These are phyloP conservation scores for Urochloa ruziziensis DNA, from an alignment of 176 grass and related monocot genomes.

Conservation along the genomic window DNA sequence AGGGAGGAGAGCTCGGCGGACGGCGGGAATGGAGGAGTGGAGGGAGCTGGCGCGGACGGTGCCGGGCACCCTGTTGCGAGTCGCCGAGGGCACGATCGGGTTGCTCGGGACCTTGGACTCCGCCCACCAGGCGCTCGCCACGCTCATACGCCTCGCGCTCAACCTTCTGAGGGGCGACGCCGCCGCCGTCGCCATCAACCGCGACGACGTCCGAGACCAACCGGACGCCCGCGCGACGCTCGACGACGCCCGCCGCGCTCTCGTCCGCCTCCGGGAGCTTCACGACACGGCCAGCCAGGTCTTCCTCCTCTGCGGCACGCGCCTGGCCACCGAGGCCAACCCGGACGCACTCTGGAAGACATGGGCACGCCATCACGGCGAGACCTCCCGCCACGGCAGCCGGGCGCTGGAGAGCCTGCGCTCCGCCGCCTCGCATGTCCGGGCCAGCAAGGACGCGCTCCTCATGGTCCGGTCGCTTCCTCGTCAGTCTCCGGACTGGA, in stretches of 20 bases:
- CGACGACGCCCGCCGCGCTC: background rate
- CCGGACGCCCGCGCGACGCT: background rate
- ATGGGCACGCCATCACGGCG: background rate
- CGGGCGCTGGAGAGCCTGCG: background rate
- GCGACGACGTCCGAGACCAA: background rate
- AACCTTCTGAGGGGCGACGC: background rate
- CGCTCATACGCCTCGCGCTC: background rate
- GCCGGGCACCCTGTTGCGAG: too few species aligned
- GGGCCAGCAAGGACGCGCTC: background rate
- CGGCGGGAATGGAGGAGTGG: too few species aligned
- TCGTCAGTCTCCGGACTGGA: background rate
- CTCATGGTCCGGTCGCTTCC: background rate
- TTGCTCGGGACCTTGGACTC: background rate
- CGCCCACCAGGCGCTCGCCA: background rate
- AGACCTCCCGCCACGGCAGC: background rate
- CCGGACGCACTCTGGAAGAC: too few species aligned
- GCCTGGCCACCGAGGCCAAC: background rate
- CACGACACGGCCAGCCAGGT: too few species aligned
- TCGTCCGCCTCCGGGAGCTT: too few species aligned
- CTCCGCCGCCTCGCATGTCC: background rate
- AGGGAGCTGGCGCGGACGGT: too few species aligned
- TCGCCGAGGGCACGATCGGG: too few species aligned
- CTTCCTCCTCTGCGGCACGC: background rate
- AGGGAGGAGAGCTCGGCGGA: too few species aligned
- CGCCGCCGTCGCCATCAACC: background rate